Conservation (phyloP, 176 grass and related monocot species). For the Aegilops sharonensis region DNA sequence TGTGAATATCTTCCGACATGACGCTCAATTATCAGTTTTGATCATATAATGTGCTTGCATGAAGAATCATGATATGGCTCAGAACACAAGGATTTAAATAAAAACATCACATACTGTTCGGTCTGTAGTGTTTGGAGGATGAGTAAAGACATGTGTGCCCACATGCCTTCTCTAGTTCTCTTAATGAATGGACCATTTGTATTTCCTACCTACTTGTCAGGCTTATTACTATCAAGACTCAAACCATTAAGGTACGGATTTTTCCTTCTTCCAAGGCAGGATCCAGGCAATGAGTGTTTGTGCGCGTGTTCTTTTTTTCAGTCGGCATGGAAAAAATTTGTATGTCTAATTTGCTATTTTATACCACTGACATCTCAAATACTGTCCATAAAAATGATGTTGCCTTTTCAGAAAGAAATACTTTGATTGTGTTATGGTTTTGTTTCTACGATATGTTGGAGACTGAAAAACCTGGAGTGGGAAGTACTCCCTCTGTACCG, state of each 20-base stretch:
- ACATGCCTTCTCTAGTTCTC: neutral
- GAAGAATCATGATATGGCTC: neutral
- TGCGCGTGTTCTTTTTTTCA: neutral
- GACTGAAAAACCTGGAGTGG: neutral
- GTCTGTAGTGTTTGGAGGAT: neutral
- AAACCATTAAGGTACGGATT: neutral
- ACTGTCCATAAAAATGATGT: neutral
- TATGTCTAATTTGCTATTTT: neutral
- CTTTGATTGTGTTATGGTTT: neutral
- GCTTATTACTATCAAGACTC: neutral
- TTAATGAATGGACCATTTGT: constrained; percentile 10
- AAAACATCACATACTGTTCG: neutral
- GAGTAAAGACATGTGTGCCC: neutral
- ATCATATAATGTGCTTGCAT: neutral
- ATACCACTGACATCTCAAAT: neutral
- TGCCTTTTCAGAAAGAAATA: neutral
- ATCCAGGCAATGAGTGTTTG: neutral
- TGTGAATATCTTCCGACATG: neutral
- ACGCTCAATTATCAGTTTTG: neutral
- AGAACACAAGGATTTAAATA: neutral
- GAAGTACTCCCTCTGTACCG: no score
- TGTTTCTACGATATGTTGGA: neutral
- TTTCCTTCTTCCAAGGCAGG: neutral
- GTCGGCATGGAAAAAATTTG: neutral
- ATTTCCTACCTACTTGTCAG: neutral